Evolutionary conservation across 352 stramenopile species (phyloP).

Genomic region (Chrysophaeum taylorii): DNA sequence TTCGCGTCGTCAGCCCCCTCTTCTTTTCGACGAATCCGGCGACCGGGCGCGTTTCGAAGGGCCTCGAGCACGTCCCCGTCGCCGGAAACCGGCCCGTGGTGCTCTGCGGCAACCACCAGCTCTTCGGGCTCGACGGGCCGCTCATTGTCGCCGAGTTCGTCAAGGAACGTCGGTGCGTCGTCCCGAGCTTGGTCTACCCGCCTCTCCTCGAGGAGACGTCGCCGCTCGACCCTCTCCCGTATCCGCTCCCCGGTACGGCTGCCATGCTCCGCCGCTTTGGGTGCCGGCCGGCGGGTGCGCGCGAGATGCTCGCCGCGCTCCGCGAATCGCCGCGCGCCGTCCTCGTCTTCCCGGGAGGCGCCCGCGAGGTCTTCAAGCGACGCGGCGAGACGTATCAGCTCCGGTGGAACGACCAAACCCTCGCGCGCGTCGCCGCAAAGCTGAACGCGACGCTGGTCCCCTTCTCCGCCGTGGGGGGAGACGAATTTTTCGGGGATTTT

Average conservation of each 20-base stretch:
- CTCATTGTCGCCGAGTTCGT: background rate
- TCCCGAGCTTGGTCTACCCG: background rate
- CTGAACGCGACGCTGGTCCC: background rate
- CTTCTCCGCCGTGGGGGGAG: background rate
- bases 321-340: too few relatives aligned
- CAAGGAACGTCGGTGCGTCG: background rate
- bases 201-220: background rate
- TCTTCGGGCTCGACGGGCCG: background rate
- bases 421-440: background rate
- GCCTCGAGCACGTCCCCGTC: background rate
- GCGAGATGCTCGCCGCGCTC: background rate
- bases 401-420: background rate
- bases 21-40: background rate
- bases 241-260: background rate
- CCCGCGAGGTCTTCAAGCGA: conserved; percentile 9
- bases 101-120: conserved; percentile 1
- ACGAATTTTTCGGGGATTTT: background rate
- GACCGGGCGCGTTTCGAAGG: background rate
- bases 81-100: background rate
- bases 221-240: background rate
- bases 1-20: background rate
- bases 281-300: background rate
- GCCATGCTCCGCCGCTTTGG: conserved; percentile 4
- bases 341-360: conserved; percentile 2
- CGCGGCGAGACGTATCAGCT: background rate